phyloP scores from a whole-genome alignment of 768 basidiomycete genomes.

The Russula foetens region DNA sequence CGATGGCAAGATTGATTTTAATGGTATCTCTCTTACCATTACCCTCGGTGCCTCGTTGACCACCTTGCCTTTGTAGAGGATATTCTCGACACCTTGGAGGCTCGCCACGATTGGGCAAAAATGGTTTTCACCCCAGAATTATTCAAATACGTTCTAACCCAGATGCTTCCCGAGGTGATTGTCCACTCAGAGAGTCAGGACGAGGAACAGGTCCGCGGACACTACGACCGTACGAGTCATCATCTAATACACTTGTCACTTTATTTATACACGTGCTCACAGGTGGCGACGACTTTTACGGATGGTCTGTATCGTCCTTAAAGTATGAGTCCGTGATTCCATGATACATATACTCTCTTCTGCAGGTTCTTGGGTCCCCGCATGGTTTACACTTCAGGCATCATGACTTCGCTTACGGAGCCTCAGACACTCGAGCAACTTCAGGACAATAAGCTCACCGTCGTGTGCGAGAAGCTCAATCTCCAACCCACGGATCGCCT shows the following conservation, averaged over 20 bases:
- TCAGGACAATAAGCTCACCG: slow-evolving; percentile 95
- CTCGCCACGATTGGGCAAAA: slow-evolving; percentile 91
- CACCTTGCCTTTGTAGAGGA: slow-evolving; percentile 49
- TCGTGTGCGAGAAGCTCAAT: slow-evolving; percentile 92
- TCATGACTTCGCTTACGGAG: slow-evolving; percentile 60
- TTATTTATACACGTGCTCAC: slow-evolving; percentile 5
- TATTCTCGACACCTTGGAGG: slow-evolving; percentile 87
- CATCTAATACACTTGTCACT: background rate
- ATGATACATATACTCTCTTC: background rate
- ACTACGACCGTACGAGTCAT: slow-evolving; percentile 75
- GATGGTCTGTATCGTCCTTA: slow-evolving; percentile 43
- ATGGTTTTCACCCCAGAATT: slow-evolving; percentile 87
- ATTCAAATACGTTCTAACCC: slow-evolving; percentile 87
- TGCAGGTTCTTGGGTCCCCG: slow-evolving; percentile 85
- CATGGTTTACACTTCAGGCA: slow-evolving; percentile 97
- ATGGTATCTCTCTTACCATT: slow-evolving; percentile 45
- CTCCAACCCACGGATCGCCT: slow-evolving; percentile 80
- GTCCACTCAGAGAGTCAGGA: slow-evolving; percentile 88
- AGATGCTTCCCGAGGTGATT: slow-evolving; percentile 89
- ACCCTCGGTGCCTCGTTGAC: slow-evolving; percentile 9
- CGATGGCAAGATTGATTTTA: slow-evolving; percentile 92
- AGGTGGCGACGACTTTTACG: slow-evolving; percentile 95
- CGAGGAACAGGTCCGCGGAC: slow-evolving; percentile 89
- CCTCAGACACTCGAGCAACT: slow-evolving; percentile 86
- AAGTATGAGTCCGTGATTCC: background rate